These are phyloP conservation scores for Pseudogymnoascus sp. DNA, from an alignment of 2,329 filamentous ascomycete species.

Conservation along the genomic window DNA sequence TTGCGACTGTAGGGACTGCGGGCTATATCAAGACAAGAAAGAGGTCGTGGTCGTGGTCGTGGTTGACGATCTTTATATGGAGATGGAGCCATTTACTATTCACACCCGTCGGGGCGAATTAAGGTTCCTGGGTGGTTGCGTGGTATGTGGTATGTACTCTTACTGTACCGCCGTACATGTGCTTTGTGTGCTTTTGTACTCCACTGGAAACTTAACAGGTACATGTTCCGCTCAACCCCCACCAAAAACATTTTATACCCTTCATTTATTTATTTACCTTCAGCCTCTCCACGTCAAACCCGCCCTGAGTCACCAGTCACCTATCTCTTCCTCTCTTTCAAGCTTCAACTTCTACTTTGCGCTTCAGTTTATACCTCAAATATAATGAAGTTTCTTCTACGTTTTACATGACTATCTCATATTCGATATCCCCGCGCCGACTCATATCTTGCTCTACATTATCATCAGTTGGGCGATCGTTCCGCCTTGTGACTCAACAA, in stretches of 20 bases:
- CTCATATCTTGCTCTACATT: not conserved
- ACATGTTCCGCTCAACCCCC: not conserved
- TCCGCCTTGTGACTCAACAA: not conserved
- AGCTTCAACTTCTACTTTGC: not conserved
- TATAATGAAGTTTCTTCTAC: not conserved
- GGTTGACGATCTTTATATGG: slow-evolving; percentile 4
- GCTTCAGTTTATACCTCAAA: not conserved
- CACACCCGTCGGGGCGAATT: not conserved
- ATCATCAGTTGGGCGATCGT: not conserved
- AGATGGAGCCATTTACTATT: not conserved
- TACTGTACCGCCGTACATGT: too few relatives aligned
- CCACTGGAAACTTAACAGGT: not conserved
- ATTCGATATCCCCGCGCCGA: not conserved
- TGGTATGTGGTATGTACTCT: too few relatives aligned
- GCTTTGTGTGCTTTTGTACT: not conserved
- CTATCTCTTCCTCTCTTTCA: not conserved
- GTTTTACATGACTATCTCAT: not conserved
- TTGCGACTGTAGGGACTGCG: not conserved
- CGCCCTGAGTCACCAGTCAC: not conserved
- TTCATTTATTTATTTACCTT: not conserved
- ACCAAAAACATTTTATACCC: not conserved
- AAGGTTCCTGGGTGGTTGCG: not conserved
- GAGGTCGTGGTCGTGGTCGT: not conserved
- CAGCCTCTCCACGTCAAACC: not conserved
- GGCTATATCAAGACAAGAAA: not conserved